These are phyloP conservation scores for Venturia pyrina DNA, from an alignment of 2,329 filamentous ascomycete species.

Conservation along the genomic window DNA sequence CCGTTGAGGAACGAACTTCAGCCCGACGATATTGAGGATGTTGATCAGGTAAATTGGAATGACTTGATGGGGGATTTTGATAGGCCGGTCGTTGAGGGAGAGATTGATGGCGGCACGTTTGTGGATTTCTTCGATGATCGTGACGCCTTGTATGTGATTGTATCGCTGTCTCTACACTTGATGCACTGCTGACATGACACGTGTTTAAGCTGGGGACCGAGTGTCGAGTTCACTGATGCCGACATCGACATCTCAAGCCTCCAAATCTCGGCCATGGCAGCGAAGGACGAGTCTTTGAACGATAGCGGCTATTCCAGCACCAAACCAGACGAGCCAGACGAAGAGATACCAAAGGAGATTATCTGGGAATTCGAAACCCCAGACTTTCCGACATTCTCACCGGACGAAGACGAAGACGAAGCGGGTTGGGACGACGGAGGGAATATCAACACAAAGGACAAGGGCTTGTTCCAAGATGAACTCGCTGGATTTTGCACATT, in stretches of 20 bases:
- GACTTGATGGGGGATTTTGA: neutral
- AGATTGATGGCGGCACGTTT: neutral
- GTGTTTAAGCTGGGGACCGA: neutral
- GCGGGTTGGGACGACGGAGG: neutral
- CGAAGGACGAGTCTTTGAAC: neutral
- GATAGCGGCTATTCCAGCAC: slow-evolving; percentile 2
- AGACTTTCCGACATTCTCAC: neutral
- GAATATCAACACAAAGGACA: neutral
- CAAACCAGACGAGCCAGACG: neutral
- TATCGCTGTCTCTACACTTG: neutral
- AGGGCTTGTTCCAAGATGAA: neutral
- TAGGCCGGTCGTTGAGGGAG: neutral
- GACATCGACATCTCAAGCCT: neutral
- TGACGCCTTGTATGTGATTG: neutral
- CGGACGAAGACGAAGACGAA: neutral
- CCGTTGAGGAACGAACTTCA: neutral
- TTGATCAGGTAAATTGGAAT: neutral
- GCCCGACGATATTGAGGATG: neutral
- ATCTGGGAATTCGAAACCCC: neutral
- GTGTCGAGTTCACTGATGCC: neutral
- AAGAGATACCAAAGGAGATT: neutral
- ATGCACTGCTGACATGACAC: neutral
- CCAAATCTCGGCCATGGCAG: neutral
- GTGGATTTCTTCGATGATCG: neutral
- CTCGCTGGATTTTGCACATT: neutral